Conservation (phyloP, 2,329 filamentous ascomycete species). For the Verticillium dahliae region DNA sequence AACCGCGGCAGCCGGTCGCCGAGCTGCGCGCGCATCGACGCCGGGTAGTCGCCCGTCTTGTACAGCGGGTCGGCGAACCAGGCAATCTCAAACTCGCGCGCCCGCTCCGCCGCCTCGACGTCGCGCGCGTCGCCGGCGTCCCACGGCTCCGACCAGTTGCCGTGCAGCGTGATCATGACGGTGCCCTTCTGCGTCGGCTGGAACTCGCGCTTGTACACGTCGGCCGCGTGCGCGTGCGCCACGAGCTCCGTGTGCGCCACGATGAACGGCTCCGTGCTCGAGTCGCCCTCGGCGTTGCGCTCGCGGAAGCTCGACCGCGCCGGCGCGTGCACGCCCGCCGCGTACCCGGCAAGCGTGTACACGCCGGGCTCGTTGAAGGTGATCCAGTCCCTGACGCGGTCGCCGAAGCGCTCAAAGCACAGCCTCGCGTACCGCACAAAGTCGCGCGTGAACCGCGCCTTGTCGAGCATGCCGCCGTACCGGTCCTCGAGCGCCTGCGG, state of each 20-base stretch:
- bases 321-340: constrained; percentile 70
- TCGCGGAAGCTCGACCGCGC: constrained; percentile 63
- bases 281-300: constrained; percentile 70
- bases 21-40: constrained; percentile 75
- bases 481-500: constrained; percentile 72
- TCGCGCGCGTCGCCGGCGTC: constrained; percentile 67
- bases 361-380: constrained; percentile 91
- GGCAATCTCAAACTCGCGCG: constrained; percentile 79
- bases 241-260: constrained; percentile 76
- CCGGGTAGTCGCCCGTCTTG: constrained; percentile 69
- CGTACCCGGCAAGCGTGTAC: constrained; percentile 74
- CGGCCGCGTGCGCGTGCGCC: constrained; percentile 76
- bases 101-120: constrained; percentile 69
- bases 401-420: constrained; percentile 66
- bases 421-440: constrained; percentile 73
- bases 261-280: constrained; percentile 71
- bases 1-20: constrained; percentile 70
- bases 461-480: constrained; percentile 76
- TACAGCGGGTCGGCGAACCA: constrained; percentile 91
- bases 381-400: constrained; percentile 75
- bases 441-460: constrained; percentile 75
- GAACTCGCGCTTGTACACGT: constrained; percentile 77
- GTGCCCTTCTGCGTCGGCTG: constrained; percentile 64
- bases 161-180: constrained; percentile 88
- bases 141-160: constrained; percentile 73